These are phyloP conservation scores for Mortierella sp. DNA, from an alignment of 371 early-diverging fungal species.

Conservation along the genomic window DNA sequence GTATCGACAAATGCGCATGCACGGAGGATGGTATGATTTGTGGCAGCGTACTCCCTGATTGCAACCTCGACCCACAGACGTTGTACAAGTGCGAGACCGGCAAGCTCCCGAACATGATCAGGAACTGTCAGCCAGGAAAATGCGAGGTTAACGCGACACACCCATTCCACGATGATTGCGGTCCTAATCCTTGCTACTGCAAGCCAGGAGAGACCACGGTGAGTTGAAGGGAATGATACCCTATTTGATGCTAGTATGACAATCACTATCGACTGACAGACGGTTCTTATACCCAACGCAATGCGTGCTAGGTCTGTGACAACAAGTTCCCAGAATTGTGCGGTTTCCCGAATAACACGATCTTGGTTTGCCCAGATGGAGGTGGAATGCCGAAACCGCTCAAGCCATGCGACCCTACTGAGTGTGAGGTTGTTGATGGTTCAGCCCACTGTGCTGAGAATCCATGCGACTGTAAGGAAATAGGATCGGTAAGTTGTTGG, in stretches of 20 bases:
- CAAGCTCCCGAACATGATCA: background rate
- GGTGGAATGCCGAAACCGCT: background rate
- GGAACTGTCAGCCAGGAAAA: conserved; percentile 1
- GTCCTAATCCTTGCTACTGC: conserved; percentile 15
- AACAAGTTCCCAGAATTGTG: conserved; percentile 1
- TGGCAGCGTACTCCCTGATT: conserved; percentile 7
- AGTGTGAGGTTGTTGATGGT: no score
- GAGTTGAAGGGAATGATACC: background rate
- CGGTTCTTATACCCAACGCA: no score
- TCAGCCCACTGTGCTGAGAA: no score
- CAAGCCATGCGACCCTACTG: no score
- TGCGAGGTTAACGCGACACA: background rate
- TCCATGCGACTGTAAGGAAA: no score
- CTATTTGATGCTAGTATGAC: no score
- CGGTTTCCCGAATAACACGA: background rate
- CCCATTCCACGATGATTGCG: conserved; percentile 1
- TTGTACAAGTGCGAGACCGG: conserved; percentile 9
- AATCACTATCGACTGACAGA: no score
- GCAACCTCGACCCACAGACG: background rate
- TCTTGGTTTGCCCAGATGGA: conserved; percentile 1
- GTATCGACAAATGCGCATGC: conserved; percentile 9
- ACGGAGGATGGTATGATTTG: conserved; percentile 5
- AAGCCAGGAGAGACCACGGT: background rate
- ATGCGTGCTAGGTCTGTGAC: conserved; percentile 3
- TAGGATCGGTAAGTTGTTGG: no score